Base-by-base conservation (phyloP, 108 stramenopile species). In the Cyclotella sp. region DNA sequence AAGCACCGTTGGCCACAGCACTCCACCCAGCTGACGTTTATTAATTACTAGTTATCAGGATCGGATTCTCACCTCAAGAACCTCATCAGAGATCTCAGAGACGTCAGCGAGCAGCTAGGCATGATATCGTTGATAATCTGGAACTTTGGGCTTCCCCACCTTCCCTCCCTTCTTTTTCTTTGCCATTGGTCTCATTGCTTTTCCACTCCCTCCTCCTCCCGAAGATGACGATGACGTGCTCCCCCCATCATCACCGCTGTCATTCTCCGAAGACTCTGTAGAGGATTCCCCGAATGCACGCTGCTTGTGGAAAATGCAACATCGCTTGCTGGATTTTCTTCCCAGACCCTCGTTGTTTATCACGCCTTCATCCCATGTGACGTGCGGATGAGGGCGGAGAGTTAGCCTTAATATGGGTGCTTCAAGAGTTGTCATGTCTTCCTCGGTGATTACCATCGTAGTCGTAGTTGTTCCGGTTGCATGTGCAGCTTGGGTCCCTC, bases 251-350 rank as follows among this genome's bases (percentile, higher is more conserved):
- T 74, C 71, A 29, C 82, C 90, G 14, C 70, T 57, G 15, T 89
- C 86, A 68, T 85, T 77, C 57, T 89, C 90, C 0, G 85, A 86
- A 19, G 91, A 91, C 68, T 95, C 95, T 0, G 95, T 95, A 9
- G 92, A 93, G 21, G 88, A 89, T 69, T 97, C 97, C 22, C 91
- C 97, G 76, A 97, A 98, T 13, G 83, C 83, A 58, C 95, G 70
- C 73, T 91, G 87, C 72, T 98, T 98, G 85, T 97, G 97, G 78
- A 94, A 98, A 55, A 98, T 97, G 79, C 98, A 98, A 73, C 98
- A 98, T 53, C 95, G 78, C 78, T 98, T 98, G 6, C 89, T 91
- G 18, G 90, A 93, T 82, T 97, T 97, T 52, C 93, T 70, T 30
- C 95, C 94, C 74, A 97, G 62, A 3, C 96, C 95, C 75, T 98